phyloP scores from a whole-genome alignment of 2,329 filamentous ascomycete species.

The Diaporthe ilicicola region DNA sequence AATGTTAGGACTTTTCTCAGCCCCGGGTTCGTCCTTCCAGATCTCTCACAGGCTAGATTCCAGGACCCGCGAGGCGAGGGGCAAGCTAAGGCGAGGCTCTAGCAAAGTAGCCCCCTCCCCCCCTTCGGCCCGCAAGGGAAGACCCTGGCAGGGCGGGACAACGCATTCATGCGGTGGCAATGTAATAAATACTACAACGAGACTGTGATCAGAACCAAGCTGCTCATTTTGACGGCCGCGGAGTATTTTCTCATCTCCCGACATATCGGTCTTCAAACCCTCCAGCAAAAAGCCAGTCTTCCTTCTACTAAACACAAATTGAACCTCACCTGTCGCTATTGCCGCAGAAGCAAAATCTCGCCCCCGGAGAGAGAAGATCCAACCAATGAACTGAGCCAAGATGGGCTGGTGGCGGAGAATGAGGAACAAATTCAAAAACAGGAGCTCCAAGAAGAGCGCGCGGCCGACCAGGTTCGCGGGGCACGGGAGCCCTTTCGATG shows the following conservation, averaged over 20 bases:
- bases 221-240: neutral
- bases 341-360: too few relatives aligned
- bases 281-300: neutral
- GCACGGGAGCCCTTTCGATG: slow-evolving; percentile 1
- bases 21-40: slow-evolving; percentile 8
- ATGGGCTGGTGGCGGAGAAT: slow-evolving; percentile 29
- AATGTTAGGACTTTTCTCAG: neutral
- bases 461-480: slow-evolving; percentile 13
- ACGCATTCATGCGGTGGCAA: slow-evolving; percentile 21
- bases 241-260: neutral
- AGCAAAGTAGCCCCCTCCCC: neutral
- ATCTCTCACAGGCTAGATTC: neutral
- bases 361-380: neutral
- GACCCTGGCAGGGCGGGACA: slow-evolving; percentile 13
- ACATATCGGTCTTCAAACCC: neutral
- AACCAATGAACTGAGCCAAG: neutral
- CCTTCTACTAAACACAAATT: neutral
- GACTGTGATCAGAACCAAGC: neutral
- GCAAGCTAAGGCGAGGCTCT: slow-evolving; percentile 6
- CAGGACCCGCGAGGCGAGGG: neutral
- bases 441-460: slow-evolving; percentile 19
- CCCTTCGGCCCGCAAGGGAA: slow-evolving; percentile 3
- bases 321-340: neutral
- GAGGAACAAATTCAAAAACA: slow-evolving; percentile 28
- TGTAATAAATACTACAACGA: slow-evolving; percentile 3